Evolutionary conservation across 257 asterid genomes (phyloP).

Genomic region (Catharanthus roseus): DNA sequence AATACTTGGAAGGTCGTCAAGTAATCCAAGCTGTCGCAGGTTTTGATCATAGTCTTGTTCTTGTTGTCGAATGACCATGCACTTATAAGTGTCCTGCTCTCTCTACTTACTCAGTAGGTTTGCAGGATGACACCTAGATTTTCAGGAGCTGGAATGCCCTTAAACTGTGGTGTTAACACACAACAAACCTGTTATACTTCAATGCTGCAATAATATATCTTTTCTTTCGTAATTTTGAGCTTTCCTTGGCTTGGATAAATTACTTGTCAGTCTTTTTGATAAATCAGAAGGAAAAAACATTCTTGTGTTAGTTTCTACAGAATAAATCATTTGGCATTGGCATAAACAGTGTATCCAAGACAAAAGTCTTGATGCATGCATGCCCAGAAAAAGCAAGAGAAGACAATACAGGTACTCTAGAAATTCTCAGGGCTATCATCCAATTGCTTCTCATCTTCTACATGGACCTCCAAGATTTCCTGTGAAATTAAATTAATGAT

Average conservation of each 20-base stretch:
- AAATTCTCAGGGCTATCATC: slow-evolving; percentile 95
- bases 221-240: not conserved
- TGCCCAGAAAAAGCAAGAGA: not conserved
- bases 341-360: not conserved
- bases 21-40: slow-evolving; percentile 83
- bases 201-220: not conserved
- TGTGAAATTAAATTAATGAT: slow-evolving; percentile 12
- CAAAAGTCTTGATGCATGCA: not conserved
- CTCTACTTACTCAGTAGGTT: not conserved
- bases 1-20: slow-evolving; percentile 51
- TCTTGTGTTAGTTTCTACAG: not conserved
- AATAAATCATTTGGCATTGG: not conserved
- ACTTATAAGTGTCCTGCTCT: not conserved
- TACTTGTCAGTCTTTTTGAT: too few relatives aligned
- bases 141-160: not conserved
- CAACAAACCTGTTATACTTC: too few relatives aligned
- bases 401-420: slow-evolving; percentile 7
- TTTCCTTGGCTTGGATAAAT: not conserved
- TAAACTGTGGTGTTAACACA: not conserved
- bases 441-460: slow-evolving; percentile 90
- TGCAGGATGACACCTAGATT: not conserved
- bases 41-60: slow-evolving; percentile 76
- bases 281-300: not conserved
- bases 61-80: slow-evolving; percentile 32
- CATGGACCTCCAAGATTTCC: slow-evolving; percentile 94